These are phyloP conservation scores for Talaromyces funiculosus DNA, from an alignment of 2,329 filamentous ascomycete species.

Conservation along the genomic window DNA sequence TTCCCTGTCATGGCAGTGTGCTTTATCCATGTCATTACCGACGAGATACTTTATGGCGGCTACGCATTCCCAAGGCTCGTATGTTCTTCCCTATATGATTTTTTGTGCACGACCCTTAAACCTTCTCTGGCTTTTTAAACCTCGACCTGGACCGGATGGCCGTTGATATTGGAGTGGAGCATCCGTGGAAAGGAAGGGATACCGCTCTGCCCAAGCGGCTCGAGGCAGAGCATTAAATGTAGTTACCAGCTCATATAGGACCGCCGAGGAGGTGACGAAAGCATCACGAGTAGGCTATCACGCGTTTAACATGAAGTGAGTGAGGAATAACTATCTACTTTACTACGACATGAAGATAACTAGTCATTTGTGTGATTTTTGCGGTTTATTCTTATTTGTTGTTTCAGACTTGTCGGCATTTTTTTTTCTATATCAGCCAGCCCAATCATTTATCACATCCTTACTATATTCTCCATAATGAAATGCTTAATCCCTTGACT, in stretches of 20 bases:
- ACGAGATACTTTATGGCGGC: slow-evolving; percentile 17
- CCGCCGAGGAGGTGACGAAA: not conserved
- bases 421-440: not conserved
- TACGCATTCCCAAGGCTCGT: slow-evolving; percentile 24
- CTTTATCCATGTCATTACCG: slow-evolving; percentile 17
- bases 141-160: slow-evolving; percentile 44
- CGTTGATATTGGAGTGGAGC: slow-evolving; percentile 25
- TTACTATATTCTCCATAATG: not conserved
- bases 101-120: slow-evolving; percentile 34
- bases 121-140: slow-evolving; percentile 29
- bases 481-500: not conserved
- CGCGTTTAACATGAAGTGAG: not conserved
- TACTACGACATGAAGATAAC: not conserved
- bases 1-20: slow-evolving; percentile 19
- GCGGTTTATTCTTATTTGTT: not conserved
- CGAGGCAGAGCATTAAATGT: not conserved
- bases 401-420: not conserved
- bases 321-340: not conserved
- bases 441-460: not conserved
- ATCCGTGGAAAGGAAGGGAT: slow-evolving; percentile 38
- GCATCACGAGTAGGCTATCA: not conserved
- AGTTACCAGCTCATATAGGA: not conserved
- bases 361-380: not conserved
- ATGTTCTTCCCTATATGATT: slow-evolving; percentile 28
- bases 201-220: slow-evolving; percentile 15